phyloP scores from a whole-genome alignment of 176 grass and related monocot genomes.

The Dendrocalamus sinicus region DNA sequence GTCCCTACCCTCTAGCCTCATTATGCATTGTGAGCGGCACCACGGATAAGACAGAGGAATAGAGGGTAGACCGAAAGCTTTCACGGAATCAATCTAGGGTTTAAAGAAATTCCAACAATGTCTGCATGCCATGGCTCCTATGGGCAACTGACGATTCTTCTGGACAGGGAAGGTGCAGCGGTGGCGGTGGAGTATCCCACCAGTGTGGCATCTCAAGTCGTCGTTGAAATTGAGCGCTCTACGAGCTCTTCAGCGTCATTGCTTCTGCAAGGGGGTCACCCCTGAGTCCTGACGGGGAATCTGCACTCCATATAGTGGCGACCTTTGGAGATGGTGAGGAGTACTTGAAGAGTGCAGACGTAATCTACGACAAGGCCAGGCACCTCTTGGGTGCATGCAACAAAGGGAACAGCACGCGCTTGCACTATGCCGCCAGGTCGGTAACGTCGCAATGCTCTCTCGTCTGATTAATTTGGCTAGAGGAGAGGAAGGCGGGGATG shows the following conservation, averaged over 20 bases:
- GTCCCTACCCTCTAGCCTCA: too few relatives aligned
- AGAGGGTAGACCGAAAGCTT: too few relatives aligned
- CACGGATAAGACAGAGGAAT: too few relatives aligned
- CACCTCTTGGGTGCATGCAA: constrained; percentile 19
- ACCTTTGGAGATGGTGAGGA: neutral
- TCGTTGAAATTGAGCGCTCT: neutral
- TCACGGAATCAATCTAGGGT: too few relatives aligned
- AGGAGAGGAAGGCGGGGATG: neutral
- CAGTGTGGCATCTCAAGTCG: too few relatives aligned
- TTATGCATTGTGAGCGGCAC: too few relatives aligned
- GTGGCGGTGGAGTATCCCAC: neutral
- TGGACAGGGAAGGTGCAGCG: neutral
- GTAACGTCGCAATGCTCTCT: neutral
- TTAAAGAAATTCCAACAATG: too few relatives aligned
- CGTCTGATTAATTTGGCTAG: neutral
- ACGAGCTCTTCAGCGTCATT: neutral
- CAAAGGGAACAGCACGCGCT: neutral
- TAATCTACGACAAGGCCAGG: constrained; percentile 7
- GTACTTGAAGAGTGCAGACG: neutral
- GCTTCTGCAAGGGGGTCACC: constrained; percentile 32
- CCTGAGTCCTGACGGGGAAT: neutral
- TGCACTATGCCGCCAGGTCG: constrained; percentile 29
- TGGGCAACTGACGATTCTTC: neutral
- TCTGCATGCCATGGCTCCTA: neutral
- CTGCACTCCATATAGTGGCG: constrained; percentile 20